Evolutionary conservation across 208 protist genomes (phyloP).

Genomic region (Acanthamoeba castellanii): DNA sequence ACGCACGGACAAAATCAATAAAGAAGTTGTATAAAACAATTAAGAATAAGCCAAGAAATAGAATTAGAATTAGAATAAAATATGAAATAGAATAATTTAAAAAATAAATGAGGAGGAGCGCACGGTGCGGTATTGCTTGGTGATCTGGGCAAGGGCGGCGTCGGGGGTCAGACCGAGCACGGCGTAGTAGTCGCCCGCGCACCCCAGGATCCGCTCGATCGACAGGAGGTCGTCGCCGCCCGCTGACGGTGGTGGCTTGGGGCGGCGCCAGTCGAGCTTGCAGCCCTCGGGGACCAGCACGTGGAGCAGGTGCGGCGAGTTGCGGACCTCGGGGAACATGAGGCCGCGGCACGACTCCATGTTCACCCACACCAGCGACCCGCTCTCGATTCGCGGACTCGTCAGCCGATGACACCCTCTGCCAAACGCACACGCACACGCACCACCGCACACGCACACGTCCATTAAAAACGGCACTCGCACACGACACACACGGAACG

Average conservation of each 20-base stretch:
- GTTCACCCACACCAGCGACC: not conserved
- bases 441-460: no score
- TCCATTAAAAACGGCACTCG: no score
- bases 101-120: not conserved
- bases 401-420: conserved; percentile 23
- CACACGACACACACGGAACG: no score
- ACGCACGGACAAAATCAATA: no score
- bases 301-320: not conserved
- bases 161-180: not conserved
- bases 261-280: not conserved
- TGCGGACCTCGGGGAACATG: conserved; percentile 50
- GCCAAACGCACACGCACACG: not conserved
- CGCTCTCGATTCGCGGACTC: conserved; percentile 23
- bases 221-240: not conserved
- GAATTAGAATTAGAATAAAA: no score
- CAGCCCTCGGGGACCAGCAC: conserved; percentile 24
- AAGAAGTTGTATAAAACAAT: no score
- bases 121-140: conserved; percentile 39
- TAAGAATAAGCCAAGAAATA: no score
- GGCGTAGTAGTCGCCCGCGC: conserved; percentile 21
- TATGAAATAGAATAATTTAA: no score
- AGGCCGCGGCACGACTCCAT: conserved; percentile 1
- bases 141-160: not conserved
- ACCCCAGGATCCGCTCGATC: not conserved
- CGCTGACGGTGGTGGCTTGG: not conserved